Evolutionary conservation across 768 basidiomycete genomes (phyloP), one percentile per base, ranked within the genome.

Genomic region (Mycena capillaripes): DNA sequence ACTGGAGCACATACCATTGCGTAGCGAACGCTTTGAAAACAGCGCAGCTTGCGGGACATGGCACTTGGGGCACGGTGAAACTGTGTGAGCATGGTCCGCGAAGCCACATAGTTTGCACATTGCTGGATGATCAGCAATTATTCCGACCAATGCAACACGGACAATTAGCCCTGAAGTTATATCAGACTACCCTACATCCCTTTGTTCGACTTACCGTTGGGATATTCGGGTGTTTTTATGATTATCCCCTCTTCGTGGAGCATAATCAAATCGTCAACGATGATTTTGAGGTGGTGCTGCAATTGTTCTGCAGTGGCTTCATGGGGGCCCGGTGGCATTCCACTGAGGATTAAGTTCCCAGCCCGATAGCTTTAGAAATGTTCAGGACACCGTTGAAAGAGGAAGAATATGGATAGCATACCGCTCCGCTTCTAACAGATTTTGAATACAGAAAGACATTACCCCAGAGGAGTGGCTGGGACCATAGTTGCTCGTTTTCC

Each of bases 391-490:
- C 17, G 21, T 38, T 9, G 8, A 23, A 17, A 32, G 23, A 34
- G 11, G 21, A n/a, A n/a, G 14, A 29, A 30, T 32, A 17, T 30
- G 7, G 16, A 55, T 17, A 16, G 8, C 42, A n/a, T 62, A 76
- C 77, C 76, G 36, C 17, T 75, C 29, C 8, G 62, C 40, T 16
- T 55, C 25, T 12, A 48, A 21, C 3, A 78, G 58, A 63, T 77
- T 78, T 10, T 73, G 70, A 34, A 78, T 38, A 55, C 66, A 52
- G 34, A 74, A 70, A 19, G 76, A 77, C 44, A 77, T 42, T 3
- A 75, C 76, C 16, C 77, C 76, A 2, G 76, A 76, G 19, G 77
- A 76, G 40, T 76, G 76, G 42, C 70, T 74, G 1, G 77, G 76
- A 4, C 76, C 70, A 59, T 74, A 77, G 34, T n/a, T 48, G 53